Base-by-base conservation (phyloP, 1,284 basidiomycete genomes). In the Marasmius sp. region DNA sequence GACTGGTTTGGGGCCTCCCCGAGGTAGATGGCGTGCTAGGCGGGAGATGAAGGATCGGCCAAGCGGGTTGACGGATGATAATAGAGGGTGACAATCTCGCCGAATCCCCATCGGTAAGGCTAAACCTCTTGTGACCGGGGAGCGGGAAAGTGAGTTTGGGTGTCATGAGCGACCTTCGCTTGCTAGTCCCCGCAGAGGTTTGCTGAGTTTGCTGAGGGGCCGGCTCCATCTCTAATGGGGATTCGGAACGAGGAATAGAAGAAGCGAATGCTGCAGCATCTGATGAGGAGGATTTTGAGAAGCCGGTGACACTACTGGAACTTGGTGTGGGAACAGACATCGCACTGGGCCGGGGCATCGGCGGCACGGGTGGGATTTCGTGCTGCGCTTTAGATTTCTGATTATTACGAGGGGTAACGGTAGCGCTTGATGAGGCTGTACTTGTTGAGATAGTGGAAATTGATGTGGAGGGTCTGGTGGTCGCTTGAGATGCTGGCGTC, bases 131-230 rank as follows among this genome's bases (percentile, higher is more conserved):
- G 54, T 57, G n/a, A 55, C 45, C 16, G 68, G 38, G 65, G 60
- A 8, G 69, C 62, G 14, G 60, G 53, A 34, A 61, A 36, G 56
- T 71, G 64, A 18, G 34, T 12, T 37, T 34, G 34, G 52, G 52
- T 34, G 52, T n/a, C 8, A 36, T 38, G 33, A 38, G n/a, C 12
- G 52, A n/a, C 20, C 52, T 22, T 14, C 50, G 50, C 34, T 27
- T 27, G 27, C 27, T 27, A 27, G 27, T 5, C 5, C 27, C 27
- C 5, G 5, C 27, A 27, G 27, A 5, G 27, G 27, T 27, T 27
- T 27, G 27, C 27, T 27, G 27, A 27, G 27, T 27, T 27, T 27
- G 27, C 27, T 27, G 27, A 5, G 27, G 5, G 2, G 27, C 5
- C 27, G 27, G 5, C 27, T 27, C 27, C 27, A 27, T 27, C 27